Evolutionary conservation across 169 alveolate genomes (phyloP).

Genomic region (Perkinsus olseni): DNA sequence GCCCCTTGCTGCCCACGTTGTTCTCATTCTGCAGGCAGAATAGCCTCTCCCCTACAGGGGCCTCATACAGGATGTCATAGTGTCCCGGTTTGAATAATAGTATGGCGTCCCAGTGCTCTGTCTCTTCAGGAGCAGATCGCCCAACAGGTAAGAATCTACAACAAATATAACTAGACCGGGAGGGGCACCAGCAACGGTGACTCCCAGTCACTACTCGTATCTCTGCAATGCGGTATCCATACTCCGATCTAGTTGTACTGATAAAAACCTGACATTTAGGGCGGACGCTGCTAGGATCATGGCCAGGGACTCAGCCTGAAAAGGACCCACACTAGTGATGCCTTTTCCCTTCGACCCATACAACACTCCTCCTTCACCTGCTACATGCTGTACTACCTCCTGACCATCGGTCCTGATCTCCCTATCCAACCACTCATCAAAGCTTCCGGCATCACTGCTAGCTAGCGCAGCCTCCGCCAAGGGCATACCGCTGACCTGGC

Average conservation of each 20-base stretch:
- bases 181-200: too few relatives aligned
- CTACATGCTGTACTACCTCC: too few relatives aligned
- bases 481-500: neutral
- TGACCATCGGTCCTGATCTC: neutral
- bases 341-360: neutral
- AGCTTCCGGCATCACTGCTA: neutral
- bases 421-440: neutral
- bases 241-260: neutral
- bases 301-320: neutral
- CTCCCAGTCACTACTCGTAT: neutral
- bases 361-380: too few relatives aligned
- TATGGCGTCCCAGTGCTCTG: neutral
- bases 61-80: neutral
- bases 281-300: neutral
- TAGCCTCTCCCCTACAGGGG: neutral
- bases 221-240: neutral
- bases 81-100: neutral
- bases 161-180: too few relatives aligned
- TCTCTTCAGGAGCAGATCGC: neutral
- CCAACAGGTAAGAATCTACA: neutral
- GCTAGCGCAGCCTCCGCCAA: neutral
- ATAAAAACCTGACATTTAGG: neutral
- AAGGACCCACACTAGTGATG: neutral
- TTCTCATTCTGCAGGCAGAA: neutral
- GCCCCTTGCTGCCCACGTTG: neutral